These are phyloP conservation scores for Berkeleyomyces basicola DNA, from an alignment of 2,329 filamentous ascomycete species.

Conservation along the genomic window DNA sequence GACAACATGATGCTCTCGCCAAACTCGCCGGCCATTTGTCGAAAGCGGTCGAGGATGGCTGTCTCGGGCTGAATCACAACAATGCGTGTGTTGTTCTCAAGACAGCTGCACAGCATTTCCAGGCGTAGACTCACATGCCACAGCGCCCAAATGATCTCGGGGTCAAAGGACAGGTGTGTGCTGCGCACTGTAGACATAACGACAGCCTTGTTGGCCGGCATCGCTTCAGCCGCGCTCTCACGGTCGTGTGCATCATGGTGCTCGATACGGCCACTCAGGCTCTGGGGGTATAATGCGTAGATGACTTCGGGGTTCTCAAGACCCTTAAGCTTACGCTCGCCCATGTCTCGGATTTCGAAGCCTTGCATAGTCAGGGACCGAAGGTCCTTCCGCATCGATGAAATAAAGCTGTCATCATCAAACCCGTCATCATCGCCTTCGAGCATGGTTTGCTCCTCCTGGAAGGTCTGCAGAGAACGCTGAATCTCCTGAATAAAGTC, in stretches of 20 bases:
- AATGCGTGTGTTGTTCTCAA: slow-evolving; percentile 42
- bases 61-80: slow-evolving; percentile 57
- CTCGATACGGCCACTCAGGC: slow-evolving; percentile 63
- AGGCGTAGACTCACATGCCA: slow-evolving; percentile 80
- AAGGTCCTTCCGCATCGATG: slow-evolving; percentile 72
- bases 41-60: slow-evolving; percentile 56
- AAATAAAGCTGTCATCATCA: slow-evolving; percentile 56
- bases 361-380: slow-evolving; percentile 76
- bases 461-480: slow-evolving; percentile 73
- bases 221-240: slow-evolving; percentile 22
- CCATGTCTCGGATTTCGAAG: slow-evolving; percentile 92
- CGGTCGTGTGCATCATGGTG: slow-evolving; percentile 34
- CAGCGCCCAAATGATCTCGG: slow-evolving; percentile 71
- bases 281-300: slow-evolving; percentile 87
- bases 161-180: slow-evolving; percentile 58
- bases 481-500: slow-evolving; percentile 97
- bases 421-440: slow-evolving; percentile 44
- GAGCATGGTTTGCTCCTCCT: slow-evolving; percentile 20
- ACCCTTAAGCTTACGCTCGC: slow-evolving; percentile 87
- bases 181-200: slow-evolving; percentile 28
- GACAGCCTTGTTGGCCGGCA: slow-evolving; percentile 34
- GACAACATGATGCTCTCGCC: slow-evolving; percentile 77
- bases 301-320: slow-evolving; percentile 94
- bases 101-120: slow-evolving; percentile 78
- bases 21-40: slow-evolving; percentile 58